A percentile compares a stretch with the other conserved stretches of the same genome.
Conservation (phyloP, 306 rosid genomes). For the Quercus rubra region DNA sequence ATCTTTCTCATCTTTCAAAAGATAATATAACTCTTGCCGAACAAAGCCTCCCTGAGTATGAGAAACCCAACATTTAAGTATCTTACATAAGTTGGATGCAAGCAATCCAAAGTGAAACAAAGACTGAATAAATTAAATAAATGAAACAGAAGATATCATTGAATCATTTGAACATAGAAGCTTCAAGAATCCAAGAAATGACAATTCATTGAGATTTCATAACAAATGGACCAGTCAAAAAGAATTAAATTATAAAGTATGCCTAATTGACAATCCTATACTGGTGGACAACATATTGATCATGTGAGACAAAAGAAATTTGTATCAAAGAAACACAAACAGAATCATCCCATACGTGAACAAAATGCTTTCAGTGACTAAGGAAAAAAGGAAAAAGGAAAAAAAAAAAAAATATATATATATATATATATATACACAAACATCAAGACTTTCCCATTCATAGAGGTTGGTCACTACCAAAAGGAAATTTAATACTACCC, state of each 20-base stretch:
- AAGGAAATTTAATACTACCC: background rate
- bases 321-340: background rate
- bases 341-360: background rate
- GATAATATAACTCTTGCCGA: conserved; percentile 64
- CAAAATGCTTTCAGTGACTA: background rate
- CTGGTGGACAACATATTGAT: background rate
- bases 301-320: background rate
- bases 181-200: background rate
- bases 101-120: background rate
- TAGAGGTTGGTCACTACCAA: background rate
- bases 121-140: background rate
- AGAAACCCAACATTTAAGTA: background rate
- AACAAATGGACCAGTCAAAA: background rate
- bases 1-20: conserved; percentile 64
- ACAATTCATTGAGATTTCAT: background rate
- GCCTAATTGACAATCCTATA: background rate
- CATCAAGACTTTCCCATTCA: background rate
- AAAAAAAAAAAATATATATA: no score
- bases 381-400: no score
- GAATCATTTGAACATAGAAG: background rate
- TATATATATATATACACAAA: no score
- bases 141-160: background rate
- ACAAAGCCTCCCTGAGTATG: conserved; percentile 61
- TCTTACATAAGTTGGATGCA: background rate
- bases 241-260: background rate